phyloP scores from a whole-genome alignment of 202 grass and related monocot species.

The Musa balbisiana region DNA sequence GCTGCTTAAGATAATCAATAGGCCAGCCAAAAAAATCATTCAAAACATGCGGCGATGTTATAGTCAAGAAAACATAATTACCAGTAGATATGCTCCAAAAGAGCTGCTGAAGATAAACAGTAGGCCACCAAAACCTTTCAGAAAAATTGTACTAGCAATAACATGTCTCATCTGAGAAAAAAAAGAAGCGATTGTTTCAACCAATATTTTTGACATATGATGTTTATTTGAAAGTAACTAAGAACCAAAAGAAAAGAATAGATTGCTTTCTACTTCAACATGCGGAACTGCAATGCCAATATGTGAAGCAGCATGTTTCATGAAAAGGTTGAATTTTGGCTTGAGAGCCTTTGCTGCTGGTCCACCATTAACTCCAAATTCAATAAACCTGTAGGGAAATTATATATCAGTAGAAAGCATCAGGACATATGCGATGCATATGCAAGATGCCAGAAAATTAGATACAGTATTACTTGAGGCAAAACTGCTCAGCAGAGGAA shows the following conservation, averaged over 20 bases:
- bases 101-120: conserved; percentile 20
- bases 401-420: background rate
- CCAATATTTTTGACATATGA: no score
- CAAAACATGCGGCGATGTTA: no score
- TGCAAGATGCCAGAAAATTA: no score
- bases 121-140: conserved; percentile 17
- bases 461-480: no score
- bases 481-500: no score
- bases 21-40: no score
- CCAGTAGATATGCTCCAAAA: conserved; percentile 18
- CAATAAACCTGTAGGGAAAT: conserved; percentile 52
- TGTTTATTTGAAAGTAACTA: background rate
- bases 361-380: conserved; percentile 85
- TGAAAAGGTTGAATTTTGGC: conserved; percentile 66
- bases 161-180: conserved; percentile 8
- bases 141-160: conserved; percentile 11
- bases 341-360: conserved; percentile 68
- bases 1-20: no score
- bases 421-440: background rate
- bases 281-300: conserved; percentile 68
- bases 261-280: conserved; percentile 45
- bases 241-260: background rate
- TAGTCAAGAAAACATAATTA: background rate
- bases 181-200: background rate
- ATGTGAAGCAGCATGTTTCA: conserved; percentile 51